Base-by-base conservation (phyloP, 148 eudicot species). In the Talinum fruticosum region DNA sequence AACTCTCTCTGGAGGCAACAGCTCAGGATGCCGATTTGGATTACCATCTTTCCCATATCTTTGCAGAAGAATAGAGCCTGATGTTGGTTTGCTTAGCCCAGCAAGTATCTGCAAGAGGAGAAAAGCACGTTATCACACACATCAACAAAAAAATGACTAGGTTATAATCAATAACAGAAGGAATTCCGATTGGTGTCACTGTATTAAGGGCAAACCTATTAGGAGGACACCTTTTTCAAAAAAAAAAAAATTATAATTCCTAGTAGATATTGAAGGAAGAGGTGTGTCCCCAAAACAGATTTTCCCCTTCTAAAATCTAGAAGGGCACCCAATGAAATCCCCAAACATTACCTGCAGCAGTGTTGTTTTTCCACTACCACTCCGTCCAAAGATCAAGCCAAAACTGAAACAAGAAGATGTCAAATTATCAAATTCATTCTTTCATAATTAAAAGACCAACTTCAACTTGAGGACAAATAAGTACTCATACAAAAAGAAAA, bases 301-400 rank as follows among this genome's bases (percentile, higher is more conserved):
- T 62, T 62, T 15, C 23, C 33, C 32, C 66, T 24, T 62, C 13
- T 62, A 28, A 16, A 59, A 30, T n/a, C 26, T 59, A 59, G 28
- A 62, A 28, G 32, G 32, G 32, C n/a, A 13, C 32, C 66, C 26
- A 26, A 28, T 62, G 66, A 28, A 62, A 10, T 62, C 28, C 6
- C 29, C 30, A n/a, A 62, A 29, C 30, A 28, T 62, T 68, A 96
- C 99, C 97, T 96, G 99, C 92, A 96, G 85, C 51, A 96, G 85
- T 78, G 99, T 96, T 44, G 97, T 93, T 87, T 96, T 93, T 19
- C 99, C 99, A 79, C 99, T 96, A 78, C 99, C 99, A 90, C 99
- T 96, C 66, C 97, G 90, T 81, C 99, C 97, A 86, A 90, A 96
- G 64, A 96, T 96, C 87, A 93, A 88, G 71, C 97, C 97, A 80